Conservation (phyloP, 805 yeast species). For the Sungouiozyma intestinalis region DNA sequence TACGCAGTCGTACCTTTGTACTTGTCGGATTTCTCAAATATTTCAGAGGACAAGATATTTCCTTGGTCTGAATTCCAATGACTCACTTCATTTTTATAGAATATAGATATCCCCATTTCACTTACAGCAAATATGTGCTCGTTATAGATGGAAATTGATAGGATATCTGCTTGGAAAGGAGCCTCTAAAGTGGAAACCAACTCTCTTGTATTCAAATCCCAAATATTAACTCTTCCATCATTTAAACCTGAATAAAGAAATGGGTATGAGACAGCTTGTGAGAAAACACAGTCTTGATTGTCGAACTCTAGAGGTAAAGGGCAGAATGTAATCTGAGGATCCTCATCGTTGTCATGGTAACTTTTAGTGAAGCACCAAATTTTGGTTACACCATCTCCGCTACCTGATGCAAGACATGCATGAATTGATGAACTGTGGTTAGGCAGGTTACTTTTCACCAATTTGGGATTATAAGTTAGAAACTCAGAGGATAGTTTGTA, state of each 20-base stretch:
- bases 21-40: conserved; percentile 29
- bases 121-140: conserved; percentile 25
- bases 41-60: conserved; percentile 46
- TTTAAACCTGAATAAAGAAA: conserved; percentile 77
- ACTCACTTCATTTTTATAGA: conserved; percentile 34
- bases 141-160: conserved; percentile 33
- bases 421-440: conserved; percentile 2
- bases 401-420: conserved; percentile 52
- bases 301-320: conserved; percentile 26
- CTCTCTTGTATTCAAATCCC: conserved; percentile 83
- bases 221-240: conserved; percentile 63
- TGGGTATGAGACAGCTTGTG: conserved; percentile 53
- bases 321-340: conserved; percentile 8
- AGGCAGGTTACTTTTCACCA: background rate
- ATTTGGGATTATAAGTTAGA: background rate
- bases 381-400: conserved; percentile 86
- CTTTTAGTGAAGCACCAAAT: conserved; percentile 49
- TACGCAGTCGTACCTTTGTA: conserved; percentile 28
- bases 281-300: conserved; percentile 60
- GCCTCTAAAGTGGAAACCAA: conserved; percentile 36
- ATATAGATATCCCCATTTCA: conserved; percentile 37
- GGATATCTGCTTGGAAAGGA: conserved; percentile 38
- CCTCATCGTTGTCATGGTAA: conserved; percentile 5
- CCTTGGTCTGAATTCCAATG: conserved; percentile 48
- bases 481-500: conserved; percentile 13